Conservation (phyloP, 169 alveolate species). For the Babesia gibsoni region DNA sequence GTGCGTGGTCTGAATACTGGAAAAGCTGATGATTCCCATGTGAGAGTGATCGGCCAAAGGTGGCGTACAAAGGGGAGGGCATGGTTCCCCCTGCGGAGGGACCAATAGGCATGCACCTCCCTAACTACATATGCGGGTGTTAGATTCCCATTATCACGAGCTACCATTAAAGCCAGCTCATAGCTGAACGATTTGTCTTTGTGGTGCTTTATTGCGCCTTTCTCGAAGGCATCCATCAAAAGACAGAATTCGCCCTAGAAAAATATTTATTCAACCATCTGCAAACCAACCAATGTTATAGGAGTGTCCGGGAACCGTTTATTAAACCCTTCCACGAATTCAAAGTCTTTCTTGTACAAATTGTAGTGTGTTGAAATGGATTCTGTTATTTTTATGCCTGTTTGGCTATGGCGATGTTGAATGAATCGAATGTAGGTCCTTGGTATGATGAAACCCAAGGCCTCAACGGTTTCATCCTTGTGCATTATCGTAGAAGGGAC, state of each 20-base stretch:
- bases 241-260: conserved; percentile 58
- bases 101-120: conserved; percentile 74
- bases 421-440: conserved; percentile 77
- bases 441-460: conserved; percentile 65
- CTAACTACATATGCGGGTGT: conserved; percentile 61
- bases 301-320: conserved; percentile 49
- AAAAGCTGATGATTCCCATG: conserved; percentile 79
- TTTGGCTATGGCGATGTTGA: conserved; percentile 65
- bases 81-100: conserved; percentile 67
- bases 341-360: conserved; percentile 71
- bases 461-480: conserved; percentile 46
- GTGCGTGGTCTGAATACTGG: conserved; percentile 82
- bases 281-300: conserved; percentile 17
- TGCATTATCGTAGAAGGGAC: conserved; percentile 61
- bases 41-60: conserved; percentile 79
- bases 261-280: background rate
- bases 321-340: conserved; percentile 69
- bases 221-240: conserved; percentile 73
- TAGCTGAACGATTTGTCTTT: conserved; percentile 53
- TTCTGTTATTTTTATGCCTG: conserved; percentile 74
- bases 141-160: conserved; percentile 51
- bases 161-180: conserved; percentile 42
- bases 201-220: conserved; percentile 56
- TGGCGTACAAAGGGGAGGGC: conserved; percentile 81
- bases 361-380: conserved; percentile 74